Conservation (phyloP, 345 rosid genomes). For the Leavenworthia alabamica region DNA sequence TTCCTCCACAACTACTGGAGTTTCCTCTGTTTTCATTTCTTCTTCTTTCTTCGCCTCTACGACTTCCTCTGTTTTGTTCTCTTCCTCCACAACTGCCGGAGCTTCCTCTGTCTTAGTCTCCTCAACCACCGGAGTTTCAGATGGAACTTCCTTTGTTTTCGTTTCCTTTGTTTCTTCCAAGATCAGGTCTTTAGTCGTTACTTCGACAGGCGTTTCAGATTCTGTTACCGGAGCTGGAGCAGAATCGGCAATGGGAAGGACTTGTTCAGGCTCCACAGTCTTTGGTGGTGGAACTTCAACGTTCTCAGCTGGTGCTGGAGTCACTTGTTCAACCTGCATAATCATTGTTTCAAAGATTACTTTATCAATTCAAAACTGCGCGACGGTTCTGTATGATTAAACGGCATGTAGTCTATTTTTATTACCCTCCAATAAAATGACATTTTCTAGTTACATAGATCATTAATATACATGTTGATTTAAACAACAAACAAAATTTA, state of each 20-base stretch:
- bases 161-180: slow-evolving; percentile 10
- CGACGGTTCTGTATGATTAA: background rate
- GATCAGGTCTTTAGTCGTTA: slow-evolving; percentile 15
- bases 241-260: background rate
- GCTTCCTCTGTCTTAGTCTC: slow-evolving; percentile 25
- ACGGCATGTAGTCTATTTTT: slow-evolving; percentile 9
- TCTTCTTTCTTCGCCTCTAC: slow-evolving; percentile 16
- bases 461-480: background rate
- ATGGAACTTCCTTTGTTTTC: slow-evolving; percentile 13
- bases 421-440: too few relatives aligned
- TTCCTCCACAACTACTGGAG: slow-evolving; percentile 21
- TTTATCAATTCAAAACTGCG: background rate
- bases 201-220: slow-evolving; percentile 21
- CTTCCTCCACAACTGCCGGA: slow-evolving; percentile 18
- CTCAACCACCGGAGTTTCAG: background rate
- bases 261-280: slow-evolving; percentile 7
- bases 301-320: slow-evolving; percentile 23
- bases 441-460: background rate
- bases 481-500: background rate
- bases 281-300: slow-evolving; percentile 26
- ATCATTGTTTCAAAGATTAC: background rate
- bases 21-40: slow-evolving; percentile 21
- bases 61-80: slow-evolving; percentile 15
- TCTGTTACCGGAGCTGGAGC: slow-evolving; percentile 19
- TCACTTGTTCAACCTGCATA: slow-evolving; percentile 33